Evolutionary conservation across 345 rosid species (phyloP).

Genomic region (rapeseed (Brassica napus)): DNA sequence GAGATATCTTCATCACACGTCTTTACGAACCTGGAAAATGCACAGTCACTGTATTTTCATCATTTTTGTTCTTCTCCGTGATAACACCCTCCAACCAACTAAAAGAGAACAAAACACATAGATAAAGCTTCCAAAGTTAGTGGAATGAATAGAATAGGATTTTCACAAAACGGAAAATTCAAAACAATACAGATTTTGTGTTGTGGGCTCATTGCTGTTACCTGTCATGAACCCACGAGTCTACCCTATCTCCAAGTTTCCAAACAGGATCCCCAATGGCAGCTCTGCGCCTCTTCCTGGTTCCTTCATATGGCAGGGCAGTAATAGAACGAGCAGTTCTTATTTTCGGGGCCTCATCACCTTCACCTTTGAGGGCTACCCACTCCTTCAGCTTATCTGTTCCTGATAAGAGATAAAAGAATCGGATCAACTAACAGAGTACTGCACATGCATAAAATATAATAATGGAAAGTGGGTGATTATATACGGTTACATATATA

Average conservation of each 20-base stretch:
- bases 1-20: conserved; percentile 11
- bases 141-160: neutral
- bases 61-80: conserved; percentile 78
- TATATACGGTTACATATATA: neutral
- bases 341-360: conserved; percentile 64
- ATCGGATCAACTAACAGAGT: conserved; percentile 2
- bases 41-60: conserved; percentile 64
- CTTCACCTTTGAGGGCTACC: conserved; percentile 70
- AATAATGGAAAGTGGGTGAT: neutral
- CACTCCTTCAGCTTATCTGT: conserved; percentile 82
- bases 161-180: neutral
- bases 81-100: conserved; percentile 98
- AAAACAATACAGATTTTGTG: neutral
- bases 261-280: conserved; percentile 69
- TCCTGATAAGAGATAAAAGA: conserved; percentile 44
- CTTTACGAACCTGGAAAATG: conserved; percentile 68
- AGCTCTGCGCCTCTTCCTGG: conserved; percentile 91
- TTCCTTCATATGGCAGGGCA: conserved; percentile 72
- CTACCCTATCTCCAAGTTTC: conserved; percentile 92
- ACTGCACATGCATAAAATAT: conserved; percentile 10
- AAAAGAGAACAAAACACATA: conserved; percentile 28
- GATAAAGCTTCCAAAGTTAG: conserved; percentile 9
- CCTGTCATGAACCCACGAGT: conserved; percentile 87
- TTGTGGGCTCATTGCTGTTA: conserved; percentile 24
- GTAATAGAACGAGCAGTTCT: conserved; percentile 68